Evolutionary conservation across 306 rosid genomes (phyloP).

Genomic region (Casuarina cunninghamiana): DNA sequence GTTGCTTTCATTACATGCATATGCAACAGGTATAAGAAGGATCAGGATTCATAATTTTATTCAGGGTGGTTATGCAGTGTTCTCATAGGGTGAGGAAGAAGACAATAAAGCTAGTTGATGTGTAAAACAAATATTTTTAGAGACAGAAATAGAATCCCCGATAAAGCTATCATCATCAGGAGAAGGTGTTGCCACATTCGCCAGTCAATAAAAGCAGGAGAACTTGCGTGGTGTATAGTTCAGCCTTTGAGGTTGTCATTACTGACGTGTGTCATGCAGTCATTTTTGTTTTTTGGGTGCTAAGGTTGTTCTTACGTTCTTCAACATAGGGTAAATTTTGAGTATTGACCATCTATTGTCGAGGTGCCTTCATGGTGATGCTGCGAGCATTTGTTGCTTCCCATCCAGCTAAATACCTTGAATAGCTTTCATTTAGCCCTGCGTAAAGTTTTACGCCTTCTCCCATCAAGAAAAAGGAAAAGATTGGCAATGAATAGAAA

Average conservation of each 20-base stretch:
- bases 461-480: not conserved
- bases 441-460: no score
- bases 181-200: no score
- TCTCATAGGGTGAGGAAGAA: not conserved
- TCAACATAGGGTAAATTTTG: not conserved
- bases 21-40: not conserved
- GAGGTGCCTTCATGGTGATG: not conserved
- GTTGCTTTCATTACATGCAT: not conserved
- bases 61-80: not conserved
- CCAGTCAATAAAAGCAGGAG: no score
- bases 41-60: not conserved
- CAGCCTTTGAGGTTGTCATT: not conserved
- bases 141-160: not conserved
- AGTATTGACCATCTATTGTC: not conserved
- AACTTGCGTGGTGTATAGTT: constrained; percentile 9
- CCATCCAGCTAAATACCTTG: not conserved
- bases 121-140: not conserved
- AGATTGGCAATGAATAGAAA: not conserved
- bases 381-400: not conserved
- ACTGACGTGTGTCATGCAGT: not conserved
- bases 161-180: not conserved
- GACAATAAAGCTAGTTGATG: not conserved
- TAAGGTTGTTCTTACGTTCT: not conserved
- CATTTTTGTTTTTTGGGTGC: not conserved
- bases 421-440: not conserved